Percentiles rank a stretch among this genome's conserved stretches.
Evolutionary conservation across 768 basidiomycete species (phyloP).

Genomic region (Boletellus ananas): DNA sequence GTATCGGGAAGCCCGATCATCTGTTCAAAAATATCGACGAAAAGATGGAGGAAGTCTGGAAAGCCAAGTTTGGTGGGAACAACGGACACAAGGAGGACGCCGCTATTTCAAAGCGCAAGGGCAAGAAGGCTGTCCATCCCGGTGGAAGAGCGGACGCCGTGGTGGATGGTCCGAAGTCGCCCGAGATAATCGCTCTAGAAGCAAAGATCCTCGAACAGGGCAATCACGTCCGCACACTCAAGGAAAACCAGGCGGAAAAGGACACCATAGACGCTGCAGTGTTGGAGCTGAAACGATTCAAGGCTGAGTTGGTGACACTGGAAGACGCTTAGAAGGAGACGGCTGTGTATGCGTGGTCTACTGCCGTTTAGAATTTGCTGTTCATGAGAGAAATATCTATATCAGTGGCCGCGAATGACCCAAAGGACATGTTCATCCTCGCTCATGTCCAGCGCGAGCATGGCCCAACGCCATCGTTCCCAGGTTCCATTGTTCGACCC

Average conservation of each 20-base stretch:
- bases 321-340: constrained; percentile 8
- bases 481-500: no score
- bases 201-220: constrained; percentile 75
- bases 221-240: constrained; percentile 65
- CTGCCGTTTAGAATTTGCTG: background rate
- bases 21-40: constrained; percentile 95
- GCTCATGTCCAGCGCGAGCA: no score
- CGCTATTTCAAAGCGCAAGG: constrained; percentile 47
- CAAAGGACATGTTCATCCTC: no score
- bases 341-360: background rate
- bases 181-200: constrained; percentile 71
- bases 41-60: constrained; percentile 80
- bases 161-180: constrained; percentile 57
- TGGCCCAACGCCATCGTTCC: no score
- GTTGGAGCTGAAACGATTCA: constrained; percentile 60
- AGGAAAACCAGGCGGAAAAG: constrained; percentile 47
- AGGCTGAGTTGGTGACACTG: constrained; percentile 44
- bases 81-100: constrained; percentile 41
- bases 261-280: constrained; percentile 45
- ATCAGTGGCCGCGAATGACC: no score
- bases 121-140: constrained; percentile 49
- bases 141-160: constrained; percentile 43
- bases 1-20: constrained; percentile 80
- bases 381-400: no score
- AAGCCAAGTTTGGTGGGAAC: constrained; percentile 72